Evolutionary conservation across 768 basidiomycete genomes (phyloP).

Genomic region (Vishniacozyma victoriae): DNA sequence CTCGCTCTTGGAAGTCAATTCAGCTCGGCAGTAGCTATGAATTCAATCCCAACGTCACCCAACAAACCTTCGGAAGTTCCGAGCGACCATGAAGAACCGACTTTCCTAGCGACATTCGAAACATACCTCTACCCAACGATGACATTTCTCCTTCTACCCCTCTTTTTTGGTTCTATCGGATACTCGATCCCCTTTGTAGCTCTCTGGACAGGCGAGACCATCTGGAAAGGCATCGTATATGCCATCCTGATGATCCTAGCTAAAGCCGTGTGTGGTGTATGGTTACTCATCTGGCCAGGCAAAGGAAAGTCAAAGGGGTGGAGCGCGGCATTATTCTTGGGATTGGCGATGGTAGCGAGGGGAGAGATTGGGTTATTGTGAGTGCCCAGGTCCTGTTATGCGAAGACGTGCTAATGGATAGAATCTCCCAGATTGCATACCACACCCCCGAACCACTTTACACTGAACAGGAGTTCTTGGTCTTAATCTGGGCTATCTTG

Average conservation of each 20-base stretch:
- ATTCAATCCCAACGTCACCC: no score
- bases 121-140: conserved; percentile 49
- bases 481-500: conserved; percentile 59
- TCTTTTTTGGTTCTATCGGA: conserved; percentile 66
- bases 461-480: conserved; percentile 52
- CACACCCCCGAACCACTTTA: conserved; percentile 18
- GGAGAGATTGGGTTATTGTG: conserved; percentile 60
- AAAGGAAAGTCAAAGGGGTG: conserved; percentile 3
- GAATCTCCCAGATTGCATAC: conserved; percentile 51
- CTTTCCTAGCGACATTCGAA: conserved; percentile 46
- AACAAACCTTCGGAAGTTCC: no score
- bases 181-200: conserved; percentile 54
- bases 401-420: conserved; percentile 3
- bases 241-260: conserved; percentile 57
- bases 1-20: no score
- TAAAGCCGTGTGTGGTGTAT: conserved; percentile 54
- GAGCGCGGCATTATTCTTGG: conserved; percentile 47
- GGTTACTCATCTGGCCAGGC: conserved; percentile 44
- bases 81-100: no score
- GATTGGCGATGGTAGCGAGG: conserved; percentile 60
- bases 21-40: no score
- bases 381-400: conserved; percentile 4
- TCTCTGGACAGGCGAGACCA: conserved; percentile 47
- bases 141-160: conserved; percentile 53
- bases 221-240: conserved; percentile 60